Percentiles rank a stretch among this genome's conserved stretches.
phyloP scores from a whole-genome alignment of 768 basidiomycete species.

The Rhizopogon vesiculosus region DNA sequence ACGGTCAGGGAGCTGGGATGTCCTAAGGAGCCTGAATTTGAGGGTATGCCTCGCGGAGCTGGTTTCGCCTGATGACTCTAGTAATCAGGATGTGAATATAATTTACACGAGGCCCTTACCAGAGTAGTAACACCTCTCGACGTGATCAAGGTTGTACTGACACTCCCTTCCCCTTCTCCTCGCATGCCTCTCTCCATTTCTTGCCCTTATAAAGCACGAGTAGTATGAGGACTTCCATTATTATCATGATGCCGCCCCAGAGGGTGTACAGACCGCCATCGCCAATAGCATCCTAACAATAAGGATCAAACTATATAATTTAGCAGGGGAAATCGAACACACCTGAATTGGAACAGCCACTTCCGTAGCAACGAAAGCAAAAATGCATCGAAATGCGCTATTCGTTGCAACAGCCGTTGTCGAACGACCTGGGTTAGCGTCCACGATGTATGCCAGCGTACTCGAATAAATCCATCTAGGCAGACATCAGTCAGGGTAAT shows the following conservation, averaged over 20 bases:
- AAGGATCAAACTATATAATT: conserved; percentile 13
- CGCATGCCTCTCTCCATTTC: conserved; percentile 47
- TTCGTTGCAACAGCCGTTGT: conserved; percentile 70
- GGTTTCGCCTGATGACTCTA: too few relatives aligned
- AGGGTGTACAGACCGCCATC: conserved; percentile 29
- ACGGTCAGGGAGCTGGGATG: too few relatives aligned
- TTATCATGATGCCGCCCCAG: conserved; percentile 46
- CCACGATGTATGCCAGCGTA: conserved; percentile 76
- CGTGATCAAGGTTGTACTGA: neutral
- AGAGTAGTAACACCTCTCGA: neutral
- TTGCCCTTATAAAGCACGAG: conserved; percentile 53
- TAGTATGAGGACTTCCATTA: conserved; percentile 47
- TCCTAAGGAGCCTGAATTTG: too few relatives aligned
- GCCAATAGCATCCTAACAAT: neutral
- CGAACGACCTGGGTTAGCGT: conserved; percentile 74
- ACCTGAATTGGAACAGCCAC: conserved; percentile 65
- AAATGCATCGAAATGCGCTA: conserved; percentile 61
- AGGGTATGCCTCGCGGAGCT: too few relatives aligned
- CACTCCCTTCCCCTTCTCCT: conserved; percentile 30
- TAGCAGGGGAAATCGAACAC: neutral
- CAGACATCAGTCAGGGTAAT: neutral
- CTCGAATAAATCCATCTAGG: conserved; percentile 51
- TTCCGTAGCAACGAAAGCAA: conserved; percentile 64
- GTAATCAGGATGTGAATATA: too few relatives aligned
- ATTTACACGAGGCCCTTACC: too few relatives aligned